Conservation (phyloP, 2,329 filamentous ascomycete species). For the Clonostachys solani region DNA sequence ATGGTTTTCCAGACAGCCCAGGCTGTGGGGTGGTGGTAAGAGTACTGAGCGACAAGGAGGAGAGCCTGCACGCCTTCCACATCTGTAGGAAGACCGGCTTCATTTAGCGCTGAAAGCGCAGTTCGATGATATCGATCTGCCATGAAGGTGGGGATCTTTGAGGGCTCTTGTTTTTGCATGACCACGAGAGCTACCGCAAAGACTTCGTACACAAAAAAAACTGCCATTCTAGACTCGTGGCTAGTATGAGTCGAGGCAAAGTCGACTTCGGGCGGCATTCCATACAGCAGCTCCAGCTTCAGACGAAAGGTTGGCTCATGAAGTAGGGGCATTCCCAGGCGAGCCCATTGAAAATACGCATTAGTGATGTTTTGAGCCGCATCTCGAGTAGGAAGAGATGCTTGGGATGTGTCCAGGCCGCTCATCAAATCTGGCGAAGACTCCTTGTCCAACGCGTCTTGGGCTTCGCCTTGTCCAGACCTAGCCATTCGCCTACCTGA, state of each 20-base stretch:
- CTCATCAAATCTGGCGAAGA: not conserved
- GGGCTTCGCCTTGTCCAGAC: not conserved
- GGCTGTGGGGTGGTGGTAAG: not conserved
- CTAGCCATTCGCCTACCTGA: not conserved
- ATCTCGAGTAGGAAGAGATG: not conserved
- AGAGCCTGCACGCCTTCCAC: not conserved
- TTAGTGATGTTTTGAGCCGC: not conserved
- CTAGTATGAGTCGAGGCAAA: not conserved
- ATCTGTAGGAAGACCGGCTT: not conserved
- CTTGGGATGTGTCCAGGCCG: not conserved
- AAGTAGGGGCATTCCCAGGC: slow-evolving; percentile 1
- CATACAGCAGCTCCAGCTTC: not conserved
- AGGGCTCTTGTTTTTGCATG: not conserved
- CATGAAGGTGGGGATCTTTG: not conserved
- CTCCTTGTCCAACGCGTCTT: not conserved
- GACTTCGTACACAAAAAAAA: not conserved
- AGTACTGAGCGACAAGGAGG: not conserved
- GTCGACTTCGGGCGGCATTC: not conserved
- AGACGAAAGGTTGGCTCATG: not conserved
- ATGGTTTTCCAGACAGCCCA: not conserved
- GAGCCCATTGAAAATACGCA: not conserved
- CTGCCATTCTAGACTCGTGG: not conserved
- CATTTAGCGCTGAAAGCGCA: not conserved
- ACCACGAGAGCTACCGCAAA: not conserved
- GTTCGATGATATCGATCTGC: not conserved